A percentile compares a stretch with the other conserved stretches of the same genome.
Evolutionary conservation across 177 flowering plant species (phyloP).

Genomic region (Vitis hybrid): DNA sequence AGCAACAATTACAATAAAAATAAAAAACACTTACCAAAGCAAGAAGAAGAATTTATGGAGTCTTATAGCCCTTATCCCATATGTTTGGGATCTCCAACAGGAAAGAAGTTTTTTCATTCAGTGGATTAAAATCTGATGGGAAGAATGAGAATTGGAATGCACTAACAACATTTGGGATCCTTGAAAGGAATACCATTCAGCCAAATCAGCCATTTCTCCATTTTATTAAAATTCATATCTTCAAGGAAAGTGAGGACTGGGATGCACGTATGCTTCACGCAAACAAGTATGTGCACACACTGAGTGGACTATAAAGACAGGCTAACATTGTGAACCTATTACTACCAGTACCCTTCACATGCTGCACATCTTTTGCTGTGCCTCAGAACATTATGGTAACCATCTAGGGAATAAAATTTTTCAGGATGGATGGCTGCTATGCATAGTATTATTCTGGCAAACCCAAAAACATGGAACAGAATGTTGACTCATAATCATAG

Average conservation of each 20-base stretch:
- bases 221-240: too few relatives aligned
- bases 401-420: background rate
- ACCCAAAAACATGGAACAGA: background rate
- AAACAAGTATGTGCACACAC: too few relatives aligned
- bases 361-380: background rate
- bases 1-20: background rate
- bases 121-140: too few relatives aligned
- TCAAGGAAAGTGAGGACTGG: too few relatives aligned
- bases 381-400: background rate
- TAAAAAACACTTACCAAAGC: background rate
- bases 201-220: too few relatives aligned
- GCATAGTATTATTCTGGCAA: background rate
- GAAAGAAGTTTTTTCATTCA: background rate
- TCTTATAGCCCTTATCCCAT: background rate
- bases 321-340: background rate
- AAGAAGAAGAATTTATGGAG: background rate
- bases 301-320: background rate
- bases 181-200: too few relatives aligned
- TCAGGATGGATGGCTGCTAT: background rate
- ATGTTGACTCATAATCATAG: background rate
- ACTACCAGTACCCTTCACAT: background rate
- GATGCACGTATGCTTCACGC: too few relatives aligned
- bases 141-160: too few relatives aligned
- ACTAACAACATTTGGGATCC: too few relatives aligned
- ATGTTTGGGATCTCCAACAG: background rate